A percentile compares a stretch with the other conserved stretches of the same genome.
Conservation (phyloP, 2,329 filamentous ascomycete genomes). For the Hypoxylon rubiginosum region DNA sequence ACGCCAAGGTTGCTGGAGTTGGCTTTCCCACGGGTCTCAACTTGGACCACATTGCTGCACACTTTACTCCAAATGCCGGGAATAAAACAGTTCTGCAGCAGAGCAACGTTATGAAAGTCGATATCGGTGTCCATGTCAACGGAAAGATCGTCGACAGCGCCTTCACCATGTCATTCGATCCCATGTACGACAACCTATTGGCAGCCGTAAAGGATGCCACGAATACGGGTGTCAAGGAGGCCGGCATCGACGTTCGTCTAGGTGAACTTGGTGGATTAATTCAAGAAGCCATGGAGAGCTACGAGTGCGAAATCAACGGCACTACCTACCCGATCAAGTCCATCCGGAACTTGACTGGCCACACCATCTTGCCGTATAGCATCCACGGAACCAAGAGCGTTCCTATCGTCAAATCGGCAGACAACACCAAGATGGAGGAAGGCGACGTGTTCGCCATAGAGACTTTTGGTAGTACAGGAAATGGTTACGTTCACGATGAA, state of each 20-base stretch:
- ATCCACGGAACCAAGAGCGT: conserved; percentile 96
- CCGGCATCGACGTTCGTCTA: conserved; percentile 91
- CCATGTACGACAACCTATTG: conserved; percentile 80
- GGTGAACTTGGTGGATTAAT: conserved; percentile 86
- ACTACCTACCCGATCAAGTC: conserved; percentile 84
- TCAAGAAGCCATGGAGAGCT: conserved; percentile 94
- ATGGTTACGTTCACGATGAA: conserved; percentile 88
- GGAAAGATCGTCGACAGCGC: conserved; percentile 85
- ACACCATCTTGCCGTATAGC: conserved; percentile 89
- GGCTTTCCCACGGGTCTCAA: conserved; percentile 89
- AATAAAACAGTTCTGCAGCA: conserved; percentile 81
- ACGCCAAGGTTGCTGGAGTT: conserved; percentile 83
- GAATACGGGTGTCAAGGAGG: conserved; percentile 89
- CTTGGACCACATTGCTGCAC: conserved; percentile 86
- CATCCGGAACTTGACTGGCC: conserved; percentile 88
- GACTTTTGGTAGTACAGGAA: conserved; percentile 94
- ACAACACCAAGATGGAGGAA: conserved; percentile 97
- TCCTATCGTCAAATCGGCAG: conserved; percentile 89
- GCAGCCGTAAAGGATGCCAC: conserved; percentile 81
- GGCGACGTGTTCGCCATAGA: conserved; percentile 96
- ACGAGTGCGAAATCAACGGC: conserved; percentile 87
- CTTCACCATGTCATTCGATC: conserved; percentile 83
- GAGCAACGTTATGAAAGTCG: conserved; percentile 85
- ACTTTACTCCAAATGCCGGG: conserved; percentile 88
- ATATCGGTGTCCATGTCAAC: conserved; percentile 85